Base-by-base conservation (phyloP, 2,329 filamentous ascomycete species). In the Mariannaea elegans region DNA sequence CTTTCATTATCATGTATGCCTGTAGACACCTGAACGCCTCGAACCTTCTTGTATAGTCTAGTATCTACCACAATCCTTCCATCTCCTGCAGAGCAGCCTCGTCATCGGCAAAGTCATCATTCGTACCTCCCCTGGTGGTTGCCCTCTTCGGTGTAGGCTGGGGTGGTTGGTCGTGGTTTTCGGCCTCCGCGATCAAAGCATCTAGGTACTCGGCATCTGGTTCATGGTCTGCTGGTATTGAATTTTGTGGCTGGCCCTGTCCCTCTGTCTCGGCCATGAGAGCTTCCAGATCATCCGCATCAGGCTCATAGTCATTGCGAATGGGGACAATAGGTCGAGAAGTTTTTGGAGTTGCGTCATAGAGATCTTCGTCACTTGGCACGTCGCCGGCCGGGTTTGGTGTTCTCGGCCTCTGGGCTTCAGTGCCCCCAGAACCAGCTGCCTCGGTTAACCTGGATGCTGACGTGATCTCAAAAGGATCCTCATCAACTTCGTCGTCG, bases 71-170 rank as follows among this genome's bases (percentile, higher is more conserved):
- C 21, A 85, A 62, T 0, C 80, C 84, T 38, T 84, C 83, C 82
- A 87, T 85, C 63, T 86, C 86, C 34, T 83, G 86, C 86, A 93
- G 88, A 1, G 84, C 88, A 60, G 87, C 89, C 74, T 90, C 86
- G 13, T 90, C 88, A 53, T 88, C 87, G 1, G 81, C 84, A 71
- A 85, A 87, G 21, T 79, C 74, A 32, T 81, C 72, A 10, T 29
- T 12, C n/a, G 27, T 14, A 7, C 12, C 54, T 31, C 14, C 14
- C 32, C 66, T 29, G 48, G 9, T 44, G 13, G 3, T 19, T 32
- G 5, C 13, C 39, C 54, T 39, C 27, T 44, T 59, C 47, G 52
- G 23, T 7, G 41, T 27, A 14, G 45, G 19, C 19, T 46, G 57
- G 7, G 39, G 10, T 34, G 72, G 68, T 10, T 59, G 65, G 4